These are phyloP conservation scores for Plasmodium knowlesi DNA, from an alignment of 169 alveolate species.

Conservation along the genomic window DNA sequence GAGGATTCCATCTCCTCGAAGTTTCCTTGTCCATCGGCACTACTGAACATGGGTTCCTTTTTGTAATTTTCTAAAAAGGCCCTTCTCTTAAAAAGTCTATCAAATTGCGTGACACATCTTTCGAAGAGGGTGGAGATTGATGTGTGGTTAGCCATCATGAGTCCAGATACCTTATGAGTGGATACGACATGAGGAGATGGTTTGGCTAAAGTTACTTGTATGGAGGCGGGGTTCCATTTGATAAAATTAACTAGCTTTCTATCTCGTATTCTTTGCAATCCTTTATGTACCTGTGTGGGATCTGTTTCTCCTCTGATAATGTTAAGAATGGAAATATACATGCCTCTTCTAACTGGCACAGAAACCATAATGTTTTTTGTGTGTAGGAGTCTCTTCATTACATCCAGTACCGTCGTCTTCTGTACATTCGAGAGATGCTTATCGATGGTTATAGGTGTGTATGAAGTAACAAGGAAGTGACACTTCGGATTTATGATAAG, in stretches of 20 bases:
- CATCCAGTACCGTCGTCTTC: conserved; percentile 98
- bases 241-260: conserved; percentile 90
- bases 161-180: conserved; percentile 97
- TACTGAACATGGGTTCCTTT: conserved; percentile 87
- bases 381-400: conserved; percentile 97
- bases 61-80: conserved; percentile 97
- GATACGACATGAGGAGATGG: conserved; percentile 96
- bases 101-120: conserved; percentile 94
- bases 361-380: conserved; percentile 97
- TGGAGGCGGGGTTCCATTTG: conserved; percentile 99
- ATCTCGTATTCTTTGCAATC: conserved; percentile 83
- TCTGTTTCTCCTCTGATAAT: conserved; percentile 82
- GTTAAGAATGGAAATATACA: conserved; percentile 80
- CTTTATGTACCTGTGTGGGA: conserved; percentile 79
- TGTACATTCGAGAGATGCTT: conserved; percentile 86
- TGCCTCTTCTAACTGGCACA: conserved; percentile 78
- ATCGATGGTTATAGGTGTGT: conserved; percentile 93
- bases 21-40: conserved; percentile 91
- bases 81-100: conserved; percentile 93
- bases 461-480: conserved; percentile 99
- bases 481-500: conserved; percentile 98
- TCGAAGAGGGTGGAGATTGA: conserved; percentile 94
- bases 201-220: conserved; percentile 97
- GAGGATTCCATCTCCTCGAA: conserved; percentile 92
- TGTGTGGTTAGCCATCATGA: conserved; percentile 99